phyloP scores from a whole-genome alignment of 495 filamentous ascomycete genomes.

The Aspergillus wentii region DNA sequence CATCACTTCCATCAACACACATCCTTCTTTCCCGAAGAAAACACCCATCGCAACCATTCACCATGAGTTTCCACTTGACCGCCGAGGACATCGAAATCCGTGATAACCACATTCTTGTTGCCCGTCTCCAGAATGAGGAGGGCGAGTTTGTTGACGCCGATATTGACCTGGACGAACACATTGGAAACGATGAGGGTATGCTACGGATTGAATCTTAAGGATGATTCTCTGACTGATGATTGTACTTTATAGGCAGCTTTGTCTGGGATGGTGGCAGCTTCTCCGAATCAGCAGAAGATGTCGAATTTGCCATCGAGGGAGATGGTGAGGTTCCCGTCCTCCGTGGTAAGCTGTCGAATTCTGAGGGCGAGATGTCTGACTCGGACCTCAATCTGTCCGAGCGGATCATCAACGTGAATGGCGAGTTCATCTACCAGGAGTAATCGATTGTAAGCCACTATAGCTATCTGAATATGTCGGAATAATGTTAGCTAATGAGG shows the following conservation, averaged over 20 bases:
- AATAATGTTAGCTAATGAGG: too few relatives aligned
- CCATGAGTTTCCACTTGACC: slow-evolving; percentile 43
- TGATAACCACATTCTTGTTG: slow-evolving; percentile 37
- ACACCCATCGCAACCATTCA: slow-evolving; percentile 10
- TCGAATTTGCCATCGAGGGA: slow-evolving; percentile 37
- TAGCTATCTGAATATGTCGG: too few relatives aligned
- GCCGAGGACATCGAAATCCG: slow-evolving; percentile 33
- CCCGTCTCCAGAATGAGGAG: slow-evolving; percentile 19
- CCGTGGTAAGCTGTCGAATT: slow-evolving; percentile 23
- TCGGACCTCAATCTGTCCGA: slow-evolving; percentile 41
- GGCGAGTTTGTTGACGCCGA: slow-evolving; percentile 27
- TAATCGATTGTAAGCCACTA: slow-evolving; percentile 5
- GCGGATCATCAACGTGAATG: slow-evolving; percentile 35
- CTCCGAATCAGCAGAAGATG: slow-evolving; percentile 27
- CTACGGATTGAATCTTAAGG: too few relatives aligned
- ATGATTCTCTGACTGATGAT: too few relatives aligned
- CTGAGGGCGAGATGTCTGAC: slow-evolving; percentile 15
- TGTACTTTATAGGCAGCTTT: slow-evolving; percentile 37
- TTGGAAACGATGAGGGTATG: slow-evolving; percentile 45
- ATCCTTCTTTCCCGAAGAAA: neutral
- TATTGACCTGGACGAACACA: slow-evolving; percentile 32
- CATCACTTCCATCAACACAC: slow-evolving; percentile 1
- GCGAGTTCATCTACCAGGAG: slow-evolving; percentile 24
- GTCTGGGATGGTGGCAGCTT: slow-evolving; percentile 41
- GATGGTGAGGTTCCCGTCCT: slow-evolving; percentile 32